A percentile compares a stretch with the other conserved stretches of the same genome.
These are phyloP conservation scores for Acanthamoeba sp. DNA, from an alignment of 208 protist species.

Conservation along the genomic window DNA sequence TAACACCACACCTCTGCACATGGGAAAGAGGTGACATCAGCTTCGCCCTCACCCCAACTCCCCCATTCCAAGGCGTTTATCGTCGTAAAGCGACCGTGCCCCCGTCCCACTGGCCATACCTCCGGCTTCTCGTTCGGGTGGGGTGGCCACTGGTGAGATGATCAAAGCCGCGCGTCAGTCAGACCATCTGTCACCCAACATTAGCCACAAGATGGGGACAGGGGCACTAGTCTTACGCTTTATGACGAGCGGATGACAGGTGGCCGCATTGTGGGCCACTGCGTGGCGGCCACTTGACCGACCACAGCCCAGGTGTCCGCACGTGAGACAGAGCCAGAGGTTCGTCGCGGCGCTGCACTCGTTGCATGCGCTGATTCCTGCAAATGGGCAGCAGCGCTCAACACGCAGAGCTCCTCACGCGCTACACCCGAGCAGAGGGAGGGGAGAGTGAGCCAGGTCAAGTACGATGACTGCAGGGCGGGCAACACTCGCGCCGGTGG, in stretches of 20 bases:
- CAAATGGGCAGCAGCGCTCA: too few relatives aligned
- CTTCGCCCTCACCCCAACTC: background rate
- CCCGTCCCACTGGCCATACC: background rate
- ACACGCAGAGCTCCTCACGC: too few relatives aligned
- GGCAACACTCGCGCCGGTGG: background rate
- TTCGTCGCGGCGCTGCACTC: background rate
- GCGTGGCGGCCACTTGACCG: background rate
- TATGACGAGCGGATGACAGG: background rate
- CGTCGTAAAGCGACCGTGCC: too few relatives aligned
- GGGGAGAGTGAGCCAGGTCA: too few relatives aligned
- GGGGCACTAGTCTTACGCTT: background rate
- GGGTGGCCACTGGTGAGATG: background rate
- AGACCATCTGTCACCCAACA: too few relatives aligned
- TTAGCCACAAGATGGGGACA: too few relatives aligned
- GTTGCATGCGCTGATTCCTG: background rate
- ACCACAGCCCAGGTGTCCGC: background rate
- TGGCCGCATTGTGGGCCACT: background rate
- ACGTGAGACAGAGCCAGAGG: background rate
- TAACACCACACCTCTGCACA: background rate
- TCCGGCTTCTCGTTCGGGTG: background rate
- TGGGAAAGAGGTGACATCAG: background rate
- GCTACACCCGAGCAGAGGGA: too few relatives aligned
- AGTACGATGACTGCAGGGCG: background rate
- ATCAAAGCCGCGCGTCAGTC: too few relatives aligned
- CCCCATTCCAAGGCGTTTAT: too few relatives aligned